phyloP scores from a whole-genome alignment of 225 moss, liverwort and hornwort genomes.

The Antitrichia curtipendula region DNA sequence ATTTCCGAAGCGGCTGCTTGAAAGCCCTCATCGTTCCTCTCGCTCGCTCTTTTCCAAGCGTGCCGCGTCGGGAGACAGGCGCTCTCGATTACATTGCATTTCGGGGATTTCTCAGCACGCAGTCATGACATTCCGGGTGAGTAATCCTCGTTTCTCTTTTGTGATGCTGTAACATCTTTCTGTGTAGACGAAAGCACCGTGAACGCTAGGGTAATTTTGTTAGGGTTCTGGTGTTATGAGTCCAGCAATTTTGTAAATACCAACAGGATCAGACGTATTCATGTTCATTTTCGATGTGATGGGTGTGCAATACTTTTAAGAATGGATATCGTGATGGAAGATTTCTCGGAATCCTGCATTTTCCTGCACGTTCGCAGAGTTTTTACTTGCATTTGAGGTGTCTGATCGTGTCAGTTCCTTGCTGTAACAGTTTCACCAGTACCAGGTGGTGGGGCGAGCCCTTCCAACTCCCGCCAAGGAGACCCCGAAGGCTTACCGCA shows the following conservation, averaged over 20 bases:
- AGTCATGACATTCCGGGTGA: background rate
- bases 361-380: background rate
- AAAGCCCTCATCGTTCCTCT: background rate
- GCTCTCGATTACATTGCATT: background rate
- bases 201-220: background rate
- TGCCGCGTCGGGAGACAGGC: background rate
- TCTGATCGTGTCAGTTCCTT: background rate
- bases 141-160: background rate
- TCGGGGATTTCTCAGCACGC: background rate
- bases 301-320: background rate
- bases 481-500: constrained; percentile 61
- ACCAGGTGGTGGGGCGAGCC: constrained; percentile 91
- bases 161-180: background rate
- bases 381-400: background rate
- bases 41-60: background rate
- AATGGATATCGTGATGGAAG: background rate
- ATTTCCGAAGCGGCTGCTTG: background rate
- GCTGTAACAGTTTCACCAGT: constrained; percentile 64
- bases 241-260: background rate
- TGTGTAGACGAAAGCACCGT: background rate
- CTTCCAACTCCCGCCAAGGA: constrained; percentile 58
- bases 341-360: background rate
- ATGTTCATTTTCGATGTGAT: background rate
- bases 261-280: background rate
- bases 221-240: background rate